Percentiles rank a stretch among this genome's conserved stretches.
Conservation (phyloP, 345 rosid species). For the Streptanthus diversifolius region DNA sequence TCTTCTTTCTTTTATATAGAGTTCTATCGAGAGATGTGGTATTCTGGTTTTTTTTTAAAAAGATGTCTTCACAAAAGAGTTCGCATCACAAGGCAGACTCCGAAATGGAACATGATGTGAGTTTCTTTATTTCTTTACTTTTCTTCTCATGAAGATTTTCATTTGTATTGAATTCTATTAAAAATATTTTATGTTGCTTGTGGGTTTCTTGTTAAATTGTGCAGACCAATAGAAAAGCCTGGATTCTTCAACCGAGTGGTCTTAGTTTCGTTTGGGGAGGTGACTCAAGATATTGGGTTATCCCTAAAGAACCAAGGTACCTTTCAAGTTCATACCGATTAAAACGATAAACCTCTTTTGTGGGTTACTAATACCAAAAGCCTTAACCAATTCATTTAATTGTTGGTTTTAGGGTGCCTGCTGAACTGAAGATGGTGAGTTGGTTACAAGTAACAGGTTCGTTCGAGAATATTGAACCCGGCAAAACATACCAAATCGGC, state of each 20-base stretch:
- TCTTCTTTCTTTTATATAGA: not conserved
- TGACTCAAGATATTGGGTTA: constrained; percentile 30
- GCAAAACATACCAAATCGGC: constrained; percentile 29
- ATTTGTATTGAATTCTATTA: not conserved
- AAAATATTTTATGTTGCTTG: not conserved
- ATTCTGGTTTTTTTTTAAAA: not conserved
- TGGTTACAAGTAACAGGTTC: constrained; percentile 61
- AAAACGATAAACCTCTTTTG: not conserved
- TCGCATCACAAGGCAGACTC: constrained; percentile 15
- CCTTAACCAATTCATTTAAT: not conserved
- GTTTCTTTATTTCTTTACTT: not conserved
- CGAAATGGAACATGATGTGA: constrained; percentile 18
- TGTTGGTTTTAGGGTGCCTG: constrained; percentile 24
- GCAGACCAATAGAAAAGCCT: constrained; percentile 12
- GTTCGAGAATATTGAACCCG: not conserved
- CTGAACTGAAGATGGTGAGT: constrained; percentile 46
- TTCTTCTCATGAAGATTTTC: not conserved
- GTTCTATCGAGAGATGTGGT: not conserved
- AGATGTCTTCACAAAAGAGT: constrained; percentile 8
- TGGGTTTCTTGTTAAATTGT: not conserved
- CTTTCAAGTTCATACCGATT: not conserved
- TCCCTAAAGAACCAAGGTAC: constrained; percentile 29
- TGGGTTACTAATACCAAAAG: not conserved
- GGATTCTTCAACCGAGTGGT: constrained; percentile 23
- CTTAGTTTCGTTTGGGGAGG: constrained; percentile 34